These are phyloP conservation scores for Suillus spraguei DNA, from an alignment of 768 basidiomycete species.

Conservation along the genomic window DNA sequence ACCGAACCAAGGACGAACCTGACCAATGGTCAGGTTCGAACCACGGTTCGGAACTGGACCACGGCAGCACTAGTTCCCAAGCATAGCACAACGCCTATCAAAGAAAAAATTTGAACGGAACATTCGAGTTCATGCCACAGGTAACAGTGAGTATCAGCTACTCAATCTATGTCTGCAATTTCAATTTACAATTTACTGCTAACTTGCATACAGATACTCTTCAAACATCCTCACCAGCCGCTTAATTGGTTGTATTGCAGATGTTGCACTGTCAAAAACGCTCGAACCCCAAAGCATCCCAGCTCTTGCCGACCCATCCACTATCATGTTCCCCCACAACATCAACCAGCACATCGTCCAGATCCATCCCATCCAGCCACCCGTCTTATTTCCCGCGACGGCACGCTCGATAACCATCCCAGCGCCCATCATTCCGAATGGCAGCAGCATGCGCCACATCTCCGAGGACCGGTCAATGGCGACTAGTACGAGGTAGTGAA, in stretches of 20 bases:
- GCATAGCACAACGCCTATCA: no score
- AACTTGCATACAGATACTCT: slow-evolving; percentile 14
- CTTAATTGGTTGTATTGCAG: slow-evolving; percentile 16
- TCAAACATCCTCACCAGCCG: slow-evolving; percentile 17
- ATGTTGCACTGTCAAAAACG: slow-evolving; percentile 12
- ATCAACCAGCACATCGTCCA: slow-evolving; percentile 39
- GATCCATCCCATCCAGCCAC: slow-evolving; percentile 33
- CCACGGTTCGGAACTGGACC: no score
- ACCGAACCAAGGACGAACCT: no score
- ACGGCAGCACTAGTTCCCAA: no score
- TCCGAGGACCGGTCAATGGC: slow-evolving; percentile 51
- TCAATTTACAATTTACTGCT: background rate
- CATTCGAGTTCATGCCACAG: no score
- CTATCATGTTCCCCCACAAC: slow-evolving; percentile 24
- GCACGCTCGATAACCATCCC: slow-evolving; percentile 50
- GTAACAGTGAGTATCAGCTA: background rate
- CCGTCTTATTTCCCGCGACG: slow-evolving; percentile 29
- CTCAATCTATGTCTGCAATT: no score
- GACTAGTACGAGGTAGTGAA: slow-evolving; percentile 56
- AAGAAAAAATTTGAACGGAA: no score
- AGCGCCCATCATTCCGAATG: slow-evolving; percentile 57
- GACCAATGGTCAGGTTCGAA: no score
- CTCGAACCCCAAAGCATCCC: slow-evolving; percentile 16
- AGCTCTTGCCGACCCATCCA: slow-evolving; percentile 24
- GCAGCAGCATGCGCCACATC: slow-evolving; percentile 42